Conservation (phyloP, 2,329 filamentous ascomycete genomes). For the Ilyonectria destructans region DNA sequence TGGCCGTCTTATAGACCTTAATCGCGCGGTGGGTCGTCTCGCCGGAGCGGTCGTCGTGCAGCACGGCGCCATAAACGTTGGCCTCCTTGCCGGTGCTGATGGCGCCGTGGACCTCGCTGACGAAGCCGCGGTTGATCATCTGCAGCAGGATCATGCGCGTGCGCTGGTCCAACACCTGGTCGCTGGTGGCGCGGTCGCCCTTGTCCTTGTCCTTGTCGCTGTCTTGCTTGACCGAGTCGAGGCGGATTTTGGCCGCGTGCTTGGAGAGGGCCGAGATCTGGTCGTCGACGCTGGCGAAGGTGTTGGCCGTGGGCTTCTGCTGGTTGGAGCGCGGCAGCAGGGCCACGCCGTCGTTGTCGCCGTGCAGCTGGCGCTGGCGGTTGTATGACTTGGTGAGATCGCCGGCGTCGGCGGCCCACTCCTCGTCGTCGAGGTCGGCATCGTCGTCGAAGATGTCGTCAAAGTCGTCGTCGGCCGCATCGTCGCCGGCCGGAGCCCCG, state of each 20-base stretch:
- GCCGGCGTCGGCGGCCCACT: conserved; percentile 71
- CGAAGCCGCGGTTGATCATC: conserved; percentile 92
- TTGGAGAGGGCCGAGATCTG: conserved; percentile 88
- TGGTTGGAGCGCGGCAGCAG: conserved; percentile 82
- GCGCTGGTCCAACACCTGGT: conserved; percentile 93
- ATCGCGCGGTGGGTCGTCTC: conserved; percentile 84
- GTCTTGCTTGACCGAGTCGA: conserved; percentile 75
- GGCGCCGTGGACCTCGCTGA: conserved; percentile 94
- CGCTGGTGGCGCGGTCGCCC: conserved; percentile 92
- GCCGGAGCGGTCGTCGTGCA: conserved; percentile 69
- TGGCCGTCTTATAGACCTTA: conserved; percentile 99
- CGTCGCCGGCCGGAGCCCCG: conserved; percentile 40
- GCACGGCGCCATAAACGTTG: conserved; percentile 94
- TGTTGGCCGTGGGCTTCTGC: conserved; percentile 86
- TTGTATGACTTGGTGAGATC: conserved; percentile 93
- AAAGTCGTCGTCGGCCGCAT: conserved; percentile 46
- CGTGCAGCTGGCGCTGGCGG: conserved; percentile 80
- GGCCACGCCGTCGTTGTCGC: conserved; percentile 59
- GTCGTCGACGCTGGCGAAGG: conserved; percentile 85
- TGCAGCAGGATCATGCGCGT: conserved; percentile 97
- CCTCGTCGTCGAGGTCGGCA: conserved; percentile 76
- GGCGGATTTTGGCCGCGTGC: conserved; percentile 88
- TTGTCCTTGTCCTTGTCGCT: conserved; percentile 82
- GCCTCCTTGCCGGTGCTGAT: conserved; percentile 98
- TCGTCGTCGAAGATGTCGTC: conserved; percentile 58